Base-by-base conservation (phyloP, 2,329 filamentous ascomycete species). In the Stachybotrys chlorohalonatus region DNA sequence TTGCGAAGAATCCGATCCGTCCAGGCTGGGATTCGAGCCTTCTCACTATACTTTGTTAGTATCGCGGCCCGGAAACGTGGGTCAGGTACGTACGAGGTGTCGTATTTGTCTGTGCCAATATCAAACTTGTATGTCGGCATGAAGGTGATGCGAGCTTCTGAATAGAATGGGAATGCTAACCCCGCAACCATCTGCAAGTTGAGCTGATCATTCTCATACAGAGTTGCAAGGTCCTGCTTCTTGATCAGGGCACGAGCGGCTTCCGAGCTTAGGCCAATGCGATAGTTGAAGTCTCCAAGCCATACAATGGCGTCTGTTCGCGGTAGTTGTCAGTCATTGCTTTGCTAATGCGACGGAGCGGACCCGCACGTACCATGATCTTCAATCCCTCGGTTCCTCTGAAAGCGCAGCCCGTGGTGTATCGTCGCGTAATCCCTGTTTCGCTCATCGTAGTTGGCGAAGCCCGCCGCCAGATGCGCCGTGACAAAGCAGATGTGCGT, bases 261-360 rank as follows among this genome's bases (percentile, higher is more conserved):
- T 46, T 96, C 90, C 59, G 90, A 84, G 49, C 80, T 81, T 55
- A 97, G 78, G 1, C 92, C 93, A 63, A 99, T 95, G 16, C 94
- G 87, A 70, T 99, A 99, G 67, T 99, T 99, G 76, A 99, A 99
- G 69, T 99, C 94, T 6, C 94, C 94, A 47, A 96, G 80, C 93
- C 94, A 99, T 53, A 96, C 86, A 42, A 97, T 86, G 24, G 89
- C 80, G 61, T 86, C 83, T 80, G 49, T 31, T 49, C 3, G 32
- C 51, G 5, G 47, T 58, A 45, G 57, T 59, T 68, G 59, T 70
- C 62, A 36, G 49, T 6, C n/a, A 39, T 9, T 16, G 13, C 11
- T 17, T 16, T 31, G 9, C 31, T n/a, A 7, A 9, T 36, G 6
- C 49, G 24, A 51, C 3, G n/a, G 9, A 48, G n/a, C 8, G 36